Base-by-base conservation (phyloP, 2,329 filamentous ascomycete genomes). In the Fusarium sp. region DNA sequence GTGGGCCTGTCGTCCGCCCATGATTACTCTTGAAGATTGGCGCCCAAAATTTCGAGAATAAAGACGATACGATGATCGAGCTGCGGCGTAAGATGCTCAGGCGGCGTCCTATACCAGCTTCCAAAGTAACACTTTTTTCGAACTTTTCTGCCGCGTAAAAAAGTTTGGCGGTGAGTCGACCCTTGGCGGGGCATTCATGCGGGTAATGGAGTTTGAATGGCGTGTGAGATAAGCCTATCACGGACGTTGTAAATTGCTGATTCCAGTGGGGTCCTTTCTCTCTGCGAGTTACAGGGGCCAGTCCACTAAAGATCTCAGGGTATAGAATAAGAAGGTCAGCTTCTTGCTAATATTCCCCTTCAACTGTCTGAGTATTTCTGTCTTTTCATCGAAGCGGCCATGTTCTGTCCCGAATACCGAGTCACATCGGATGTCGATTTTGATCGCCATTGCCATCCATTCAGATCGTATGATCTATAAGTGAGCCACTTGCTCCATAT, bases 1-100 rank as follows among this genome's bases (percentile, higher is more conserved):
- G 75, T 88, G 86, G 44, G 86, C 79, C 79, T 88, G 86, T 67
- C 86, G 82, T 75, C 87, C 86, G 20, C 84, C 82, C 86, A 88
- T 88, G 39, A 56, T 78, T 63, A n/a, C 27, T 50, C 15, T 33
- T 46, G 44, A 41, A 19, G 11, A 4, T 32, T 22, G 17, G 8
- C 48, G 50, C 19, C 39, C 66, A 66, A 54, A 35, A 14, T 39
- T 9, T 39, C 37, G 44, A 58, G 46, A 20, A 41, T n/a, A 67
- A 23, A 22, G 44, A 22, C 56, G 55, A 41, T 65, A 67, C 55
- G 55, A 69, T 59, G 71, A 71, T 71, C 67, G 37, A 33, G 25
- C 58, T 35, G 53, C 51, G 40, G 30, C 56, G 48, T 68, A 35
- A 50, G 33, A 47, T 50, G 35, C 23, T 35, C 43, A 17, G 35